Evolutionary conservation across 1,284 basidiomycete species (phyloP), one percentile per base, ranked within the genome.

Genomic region (Ceratobasidium papillatum): DNA sequence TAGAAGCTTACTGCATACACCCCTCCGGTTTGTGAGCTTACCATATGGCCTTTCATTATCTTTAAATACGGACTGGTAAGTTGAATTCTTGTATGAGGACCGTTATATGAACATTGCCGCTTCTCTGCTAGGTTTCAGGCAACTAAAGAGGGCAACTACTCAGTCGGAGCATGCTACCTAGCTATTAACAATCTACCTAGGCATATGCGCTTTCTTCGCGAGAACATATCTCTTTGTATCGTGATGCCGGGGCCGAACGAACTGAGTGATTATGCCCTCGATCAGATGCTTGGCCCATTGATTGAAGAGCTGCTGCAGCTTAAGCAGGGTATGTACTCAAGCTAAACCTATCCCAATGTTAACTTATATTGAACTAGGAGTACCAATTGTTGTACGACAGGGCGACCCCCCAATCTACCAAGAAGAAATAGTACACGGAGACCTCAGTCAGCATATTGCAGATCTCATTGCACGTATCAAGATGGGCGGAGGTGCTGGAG

Each of bases 241-340:
- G 49, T 75, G 0, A 62, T 63, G 19, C 74, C 65, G 0, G 74
- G 74, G 0, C 74, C 74, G 14, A 65, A 63, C 0, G 59, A 68
- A 32, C 74, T 59, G 8, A 34, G 11, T 11, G 14, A 32, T 12
- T 68, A 71, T 32, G 63, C 34, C 0, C 54, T 75, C n/a, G 66
- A 71, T 38, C 74, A 75, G 11, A 59, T 69, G 49, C 12, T 75
- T 2, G 66, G 54, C 1, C 64, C 59, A 0, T 27, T 75, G 25
- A 30, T 74, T 7, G 59, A 56, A 1, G 22, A n/a, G 3, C 45
- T 61, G 3, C 27, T 19, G 27, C 43, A 74, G 25, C 58, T 72
- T 0, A 38, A 72, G 34, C n/a, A 51, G 62, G 69, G 69, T 72
- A 3, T 2, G 65, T 41, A 34, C 32, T 32, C 32, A 34, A 25